These are phyloP conservation scores for Boletales sp. DNA, from an alignment of 768 basidiomycete species.

Conservation along the genomic window DNA sequence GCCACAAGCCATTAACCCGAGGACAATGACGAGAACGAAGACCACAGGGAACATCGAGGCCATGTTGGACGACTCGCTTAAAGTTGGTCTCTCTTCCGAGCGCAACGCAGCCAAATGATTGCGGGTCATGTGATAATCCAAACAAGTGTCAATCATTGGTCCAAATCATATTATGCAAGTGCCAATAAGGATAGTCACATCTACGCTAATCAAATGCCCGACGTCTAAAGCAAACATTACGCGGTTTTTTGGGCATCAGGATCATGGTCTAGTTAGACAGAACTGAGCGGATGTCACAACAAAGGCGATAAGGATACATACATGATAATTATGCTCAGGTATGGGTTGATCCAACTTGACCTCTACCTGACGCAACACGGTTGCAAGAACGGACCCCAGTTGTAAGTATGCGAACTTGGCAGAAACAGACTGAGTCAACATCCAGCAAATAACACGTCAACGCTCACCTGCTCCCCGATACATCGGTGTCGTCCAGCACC, in stretches of 20 bases:
- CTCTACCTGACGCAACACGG: conserved; percentile 73
- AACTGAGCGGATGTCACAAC: conserved; percentile 5
- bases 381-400: conserved; percentile 77
- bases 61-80: conserved; percentile 39
- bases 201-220: conserved; percentile 47
- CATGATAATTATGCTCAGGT: conserved; percentile 87
- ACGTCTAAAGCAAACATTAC: conserved; percentile 63
- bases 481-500: conserved; percentile 95
- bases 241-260: conserved; percentile 75
- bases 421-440: conserved; percentile 3
- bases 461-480: conserved; percentile 79
- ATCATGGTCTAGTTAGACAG: conserved; percentile 76
- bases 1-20: conserved; percentile 58
- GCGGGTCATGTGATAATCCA: conserved; percentile 9
- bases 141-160: background rate
- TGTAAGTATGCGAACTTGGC: conserved; percentile 90
- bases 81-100: background rate
- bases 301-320: conserved; percentile 37
- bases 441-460: background rate
- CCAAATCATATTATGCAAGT: no score
- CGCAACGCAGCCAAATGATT: background rate
- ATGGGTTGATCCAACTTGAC: conserved; percentile 59
- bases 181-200: background rate
- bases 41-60: conserved; percentile 67
- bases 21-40: conserved; percentile 59